Conservation (phyloP, 2,329 filamentous ascomycete genomes). For the Paecilomyces formosus region DNA sequence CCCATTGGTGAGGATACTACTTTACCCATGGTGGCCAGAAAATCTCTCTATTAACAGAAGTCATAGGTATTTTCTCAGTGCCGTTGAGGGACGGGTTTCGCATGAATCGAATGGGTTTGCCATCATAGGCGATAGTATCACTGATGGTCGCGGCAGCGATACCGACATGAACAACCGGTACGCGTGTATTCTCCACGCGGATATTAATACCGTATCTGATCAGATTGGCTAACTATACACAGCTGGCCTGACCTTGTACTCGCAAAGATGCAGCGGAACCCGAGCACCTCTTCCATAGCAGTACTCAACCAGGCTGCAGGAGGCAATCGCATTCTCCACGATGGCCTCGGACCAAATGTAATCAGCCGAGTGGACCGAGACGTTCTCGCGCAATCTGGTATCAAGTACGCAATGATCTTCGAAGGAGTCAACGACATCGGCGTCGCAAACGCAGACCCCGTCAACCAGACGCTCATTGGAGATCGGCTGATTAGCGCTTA, state of each 20-base stretch:
- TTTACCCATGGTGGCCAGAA: not conserved
- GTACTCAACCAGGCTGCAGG: constrained; percentile 61
- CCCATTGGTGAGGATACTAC: constrained; percentile 33
- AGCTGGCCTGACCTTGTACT: constrained; percentile 54
- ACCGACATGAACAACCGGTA: constrained; percentile 52
- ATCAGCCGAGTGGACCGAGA: constrained; percentile 58
- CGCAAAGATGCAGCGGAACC: constrained; percentile 42
- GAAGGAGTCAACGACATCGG: constrained; percentile 66
- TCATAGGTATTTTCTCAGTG: constrained; percentile 52
- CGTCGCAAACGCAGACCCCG: constrained; percentile 35
- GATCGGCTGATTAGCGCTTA: constrained; percentile 51
- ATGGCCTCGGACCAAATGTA: constrained; percentile 56
- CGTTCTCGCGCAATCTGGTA: constrained; percentile 50
- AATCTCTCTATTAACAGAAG: not conserved
- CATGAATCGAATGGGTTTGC: constrained; percentile 38
- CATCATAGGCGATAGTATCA: constrained; percentile 59
- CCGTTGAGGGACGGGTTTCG: constrained; percentile 49
- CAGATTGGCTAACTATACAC: not conserved
- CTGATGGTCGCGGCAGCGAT: constrained; percentile 55
- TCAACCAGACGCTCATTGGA: constrained; percentile 41
- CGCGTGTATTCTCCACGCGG: not conserved
- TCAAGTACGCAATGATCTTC: constrained; percentile 58
- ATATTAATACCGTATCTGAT: not conserved
- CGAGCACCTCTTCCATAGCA: constrained; percentile 42
- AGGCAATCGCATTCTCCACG: constrained; percentile 57